These are phyloP conservation scores for Coemansia sp. DNA, from an alignment of 192 early-diverging fungal species.

Conservation along the genomic window DNA sequence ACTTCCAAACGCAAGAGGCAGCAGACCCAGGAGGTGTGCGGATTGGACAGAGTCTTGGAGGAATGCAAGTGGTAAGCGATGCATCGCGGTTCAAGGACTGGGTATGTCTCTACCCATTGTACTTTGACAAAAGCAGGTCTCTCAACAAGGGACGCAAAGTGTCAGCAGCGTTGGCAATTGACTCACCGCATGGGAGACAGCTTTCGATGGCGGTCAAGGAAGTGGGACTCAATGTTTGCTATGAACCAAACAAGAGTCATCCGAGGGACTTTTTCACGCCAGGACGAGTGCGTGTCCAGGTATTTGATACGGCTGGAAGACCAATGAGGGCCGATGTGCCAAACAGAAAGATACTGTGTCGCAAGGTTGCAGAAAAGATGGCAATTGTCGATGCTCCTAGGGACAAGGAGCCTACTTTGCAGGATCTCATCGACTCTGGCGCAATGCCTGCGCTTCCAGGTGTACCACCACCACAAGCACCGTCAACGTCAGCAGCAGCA, in stretches of 20 bases:
- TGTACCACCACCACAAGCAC: not conserved
- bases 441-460: conserved; percentile 45
- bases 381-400: conserved; percentile 20
- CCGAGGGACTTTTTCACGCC: conserved; percentile 71
- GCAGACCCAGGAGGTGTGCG: conserved; percentile 14
- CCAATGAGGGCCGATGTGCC: conserved; percentile 51
- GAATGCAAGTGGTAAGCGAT: conserved; percentile 27
- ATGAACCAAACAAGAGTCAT: conserved; percentile 67
- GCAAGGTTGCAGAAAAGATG: conserved; percentile 27
- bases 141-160: conserved; percentile 64
- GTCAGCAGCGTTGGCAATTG: conserved; percentile 52
- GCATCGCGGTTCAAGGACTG: conserved; percentile 51
- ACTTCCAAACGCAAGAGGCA: not conserved
- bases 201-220: conserved; percentile 64
- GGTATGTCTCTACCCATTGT: conserved; percentile 73
- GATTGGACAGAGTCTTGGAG: conserved; percentile 21
- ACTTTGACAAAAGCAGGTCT: conserved; percentile 65
- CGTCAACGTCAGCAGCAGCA: not conserved
- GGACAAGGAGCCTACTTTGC: conserved; percentile 45
- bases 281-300: conserved; percentile 65
- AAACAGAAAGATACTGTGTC: conserved; percentile 55
- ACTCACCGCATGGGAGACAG: conserved; percentile 63
- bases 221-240: conserved; percentile 60
- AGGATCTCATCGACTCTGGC: conserved; percentile 48
- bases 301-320: conserved; percentile 54